Conservation (phyloP, 441 rosid genomes). For the Croton setiger region DNA sequence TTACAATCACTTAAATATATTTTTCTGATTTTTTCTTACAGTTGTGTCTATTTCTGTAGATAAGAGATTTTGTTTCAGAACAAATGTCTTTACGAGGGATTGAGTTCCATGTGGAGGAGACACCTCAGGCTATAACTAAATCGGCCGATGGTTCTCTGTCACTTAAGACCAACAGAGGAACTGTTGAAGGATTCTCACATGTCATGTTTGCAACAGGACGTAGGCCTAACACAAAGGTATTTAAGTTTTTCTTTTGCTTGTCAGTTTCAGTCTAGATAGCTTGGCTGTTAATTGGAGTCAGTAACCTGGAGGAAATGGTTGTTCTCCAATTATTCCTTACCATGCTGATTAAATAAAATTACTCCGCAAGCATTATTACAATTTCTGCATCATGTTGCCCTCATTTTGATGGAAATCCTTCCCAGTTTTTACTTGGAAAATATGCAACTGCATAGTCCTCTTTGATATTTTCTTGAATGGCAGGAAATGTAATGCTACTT, state of each 20-base stretch:
- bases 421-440: neutral
- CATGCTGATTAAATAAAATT: neutral
- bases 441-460: neutral
- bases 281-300: neutral
- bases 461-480: slow-evolving; percentile 2
- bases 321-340: neutral
- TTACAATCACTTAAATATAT: neutral
- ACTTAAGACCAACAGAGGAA: slow-evolving; percentile 80
- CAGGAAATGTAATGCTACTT: neutral
- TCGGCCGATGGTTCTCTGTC: slow-evolving; percentile 69
- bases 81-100: slow-evolving; percentile 92
- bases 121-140: slow-evolving; percentile 76
- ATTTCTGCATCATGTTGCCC: slow-evolving; percentile 6
- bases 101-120: slow-evolving; percentile 81
- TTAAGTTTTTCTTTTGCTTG: slow-evolving; percentile 11
- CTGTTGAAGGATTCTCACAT: slow-evolving; percentile 83
- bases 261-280: slow-evolving; percentile 2
- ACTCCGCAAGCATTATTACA: neutral
- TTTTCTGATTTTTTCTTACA: neutral
- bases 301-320: neutral
- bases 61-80: slow-evolving; percentile 83
- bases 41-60: slow-evolving; percentile 31
- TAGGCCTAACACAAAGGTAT: slow-evolving; percentile 80
- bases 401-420: slow-evolving; percentile 10
- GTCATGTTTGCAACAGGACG: slow-evolving; percentile 97